Evolutionary conservation across 208 protist genomes (phyloP).

Genomic region (Jaenimonas drosophilae): DNA sequence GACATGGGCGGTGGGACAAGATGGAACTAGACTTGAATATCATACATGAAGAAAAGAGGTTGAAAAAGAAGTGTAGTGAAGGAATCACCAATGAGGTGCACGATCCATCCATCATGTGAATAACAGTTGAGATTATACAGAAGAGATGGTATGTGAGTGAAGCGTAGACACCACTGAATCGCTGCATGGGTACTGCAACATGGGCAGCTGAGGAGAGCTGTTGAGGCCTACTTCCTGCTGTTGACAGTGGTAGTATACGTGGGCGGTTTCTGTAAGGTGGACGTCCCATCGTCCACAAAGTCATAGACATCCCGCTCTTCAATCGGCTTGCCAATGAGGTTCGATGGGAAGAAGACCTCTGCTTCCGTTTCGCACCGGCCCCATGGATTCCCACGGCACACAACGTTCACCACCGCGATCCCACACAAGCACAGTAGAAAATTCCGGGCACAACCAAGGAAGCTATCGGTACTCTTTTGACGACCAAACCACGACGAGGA

Average conservation of each 20-base stretch:
- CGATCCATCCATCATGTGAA: too few species aligned
- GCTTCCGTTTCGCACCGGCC: constrained; percentile 48
- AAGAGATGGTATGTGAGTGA: too few species aligned
- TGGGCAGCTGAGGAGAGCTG: too few species aligned
- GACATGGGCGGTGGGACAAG: too few species aligned
- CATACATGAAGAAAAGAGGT: neutral
- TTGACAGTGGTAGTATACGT: too few species aligned
- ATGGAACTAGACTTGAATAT: constrained; percentile 13
- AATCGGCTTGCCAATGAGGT: constrained; percentile 2
- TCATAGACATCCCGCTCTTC: constrained; percentile 29
- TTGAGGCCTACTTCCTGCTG: too few species aligned
- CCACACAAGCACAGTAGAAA: constrained; percentile 30
- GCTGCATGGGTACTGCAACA: too few species aligned
- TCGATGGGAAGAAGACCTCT: constrained; percentile 16
- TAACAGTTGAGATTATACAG: too few species aligned
- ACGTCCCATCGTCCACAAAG: constrained; percentile 41
- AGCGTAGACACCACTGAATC: too few species aligned
- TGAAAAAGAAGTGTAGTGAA: neutral
- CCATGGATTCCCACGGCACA: constrained; percentile 50
- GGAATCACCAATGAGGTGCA: neutral
- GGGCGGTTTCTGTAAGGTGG: too few species aligned
- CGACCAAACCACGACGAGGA: constrained; percentile 50
- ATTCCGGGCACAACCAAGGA: constrained; percentile 18
- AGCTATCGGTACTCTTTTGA: constrained; percentile 7
- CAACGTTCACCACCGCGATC: constrained; percentile 56